These are phyloP conservation scores for Podaxis sp. DNA, from an alignment of 768 basidiomycete genomes.

Conservation along the genomic window DNA sequence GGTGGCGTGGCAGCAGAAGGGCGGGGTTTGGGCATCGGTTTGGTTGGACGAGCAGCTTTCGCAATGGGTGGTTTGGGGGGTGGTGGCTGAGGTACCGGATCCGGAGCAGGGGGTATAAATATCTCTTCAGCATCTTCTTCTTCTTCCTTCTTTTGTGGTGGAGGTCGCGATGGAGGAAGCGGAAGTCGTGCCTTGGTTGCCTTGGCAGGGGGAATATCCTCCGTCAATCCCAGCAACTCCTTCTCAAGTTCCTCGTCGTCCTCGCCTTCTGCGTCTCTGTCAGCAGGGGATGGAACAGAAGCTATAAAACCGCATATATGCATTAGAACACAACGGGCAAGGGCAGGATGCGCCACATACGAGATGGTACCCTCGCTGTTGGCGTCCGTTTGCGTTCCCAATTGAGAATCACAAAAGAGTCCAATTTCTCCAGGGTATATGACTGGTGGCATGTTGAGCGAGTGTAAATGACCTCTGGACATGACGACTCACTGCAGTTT, in stretches of 20 bases:
- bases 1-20: background rate
- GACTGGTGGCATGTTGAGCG: conserved; percentile 39
- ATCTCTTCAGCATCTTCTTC: conserved; percentile 34
- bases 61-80: conserved; percentile 32
- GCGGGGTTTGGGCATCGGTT: conserved; percentile 27
- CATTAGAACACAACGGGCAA: conserved; percentile 5
- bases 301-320: conserved; percentile 17
- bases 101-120: conserved; percentile 24
- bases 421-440: conserved; percentile 75
- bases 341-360: conserved; percentile 27
- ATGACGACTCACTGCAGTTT: conserved; percentile 47
- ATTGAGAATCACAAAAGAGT: conserved; percentile 57
- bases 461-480: conserved; percentile 11
- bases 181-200: conserved; percentile 17
- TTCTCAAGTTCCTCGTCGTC: conserved; percentile 42
- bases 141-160: conserved; percentile 27
- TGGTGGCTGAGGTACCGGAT: conserved; percentile 25
- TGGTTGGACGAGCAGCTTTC: conserved; percentile 28
- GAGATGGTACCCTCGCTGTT: conserved; percentile 27
- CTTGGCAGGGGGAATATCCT: conserved; percentile 17
- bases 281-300: conserved; percentile 26
- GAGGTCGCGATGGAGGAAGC: conserved; percentile 6
- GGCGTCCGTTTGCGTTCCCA: conserved; percentile 46
- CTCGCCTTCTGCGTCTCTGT: conserved; percentile 33
- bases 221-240: conserved; percentile 28